Evolutionary conservation across 192 early-diverging fungal genomes (phyloP).

Genomic region (Coemansia sp.): DNA sequence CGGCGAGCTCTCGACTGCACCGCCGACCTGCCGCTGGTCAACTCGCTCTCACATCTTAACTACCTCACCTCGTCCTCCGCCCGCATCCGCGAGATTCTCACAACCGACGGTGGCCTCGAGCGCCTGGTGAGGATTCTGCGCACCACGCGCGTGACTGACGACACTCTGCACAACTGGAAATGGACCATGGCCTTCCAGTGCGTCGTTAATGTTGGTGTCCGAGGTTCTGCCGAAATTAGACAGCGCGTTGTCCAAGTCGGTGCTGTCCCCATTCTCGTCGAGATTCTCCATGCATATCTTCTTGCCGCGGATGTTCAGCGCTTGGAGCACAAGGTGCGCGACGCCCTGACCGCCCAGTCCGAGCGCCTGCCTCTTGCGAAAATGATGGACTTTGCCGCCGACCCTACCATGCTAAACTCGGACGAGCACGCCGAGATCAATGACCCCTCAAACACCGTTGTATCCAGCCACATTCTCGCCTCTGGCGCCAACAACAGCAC

Average conservation of each 20-base stretch:
- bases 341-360: conserved; percentile 23
- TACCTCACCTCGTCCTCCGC: conserved; percentile 80
- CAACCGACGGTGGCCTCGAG: conserved; percentile 84
- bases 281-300: conserved; percentile 60
- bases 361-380: conserved; percentile 23
- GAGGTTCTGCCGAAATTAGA: conserved; percentile 74
- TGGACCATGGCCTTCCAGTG: conserved; percentile 82
- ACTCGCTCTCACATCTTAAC: conserved; percentile 81
- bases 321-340: conserved; percentile 44
- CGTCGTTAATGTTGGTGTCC: conserved; percentile 80
- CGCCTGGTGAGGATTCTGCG: conserved; percentile 78
- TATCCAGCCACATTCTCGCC: conserved; percentile 36
- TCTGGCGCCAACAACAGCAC: conserved; percentile 44
- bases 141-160: conserved; percentile 59
- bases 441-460: conserved; percentile 42
- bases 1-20: conserved; percentile 93
- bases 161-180: conserved; percentile 70
- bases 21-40: conserved; percentile 78
- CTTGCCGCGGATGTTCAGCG: conserved; percentile 27
- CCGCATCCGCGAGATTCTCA: conserved; percentile 74
- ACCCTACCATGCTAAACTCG: conserved; percentile 1
- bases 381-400: conserved; percentile 33
- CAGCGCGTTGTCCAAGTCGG: conserved; percentile 82
- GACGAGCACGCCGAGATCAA: conserved; percentile 34
- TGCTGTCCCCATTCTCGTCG: conserved; percentile 76